Evolutionary conservation across 1,139 yeast genomes (phyloP).

Genomic region (Candida smagusa): DNA sequence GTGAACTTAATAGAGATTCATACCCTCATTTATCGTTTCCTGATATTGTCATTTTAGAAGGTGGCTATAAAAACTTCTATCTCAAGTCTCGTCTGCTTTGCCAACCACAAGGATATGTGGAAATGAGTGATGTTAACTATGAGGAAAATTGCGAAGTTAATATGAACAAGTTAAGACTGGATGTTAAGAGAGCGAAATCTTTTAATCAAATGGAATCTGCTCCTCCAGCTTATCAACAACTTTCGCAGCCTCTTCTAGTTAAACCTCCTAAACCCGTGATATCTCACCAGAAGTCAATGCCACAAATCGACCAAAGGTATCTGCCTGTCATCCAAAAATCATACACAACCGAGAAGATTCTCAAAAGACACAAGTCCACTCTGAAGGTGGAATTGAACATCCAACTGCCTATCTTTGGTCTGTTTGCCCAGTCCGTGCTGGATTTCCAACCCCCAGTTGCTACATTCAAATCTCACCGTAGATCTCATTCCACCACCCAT

Average conservation of each 20-base stretch:
- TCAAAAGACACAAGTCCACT: slow-evolving; percentile 35
- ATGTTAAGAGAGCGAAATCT: slow-evolving; percentile 42
- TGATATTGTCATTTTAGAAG: slow-evolving; percentile 81
- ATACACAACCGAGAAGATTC: slow-evolving; percentile 28
- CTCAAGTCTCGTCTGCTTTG: slow-evolving; percentile 54
- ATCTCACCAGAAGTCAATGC: too few relatives aligned
- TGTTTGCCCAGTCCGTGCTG: not conserved
- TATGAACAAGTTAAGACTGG: slow-evolving; percentile 64
- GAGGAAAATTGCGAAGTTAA: slow-evolving; percentile 67
- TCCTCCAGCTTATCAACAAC: not conserved
- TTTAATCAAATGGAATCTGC: slow-evolving; percentile 9
- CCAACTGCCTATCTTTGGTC: slow-evolving; percentile 1
- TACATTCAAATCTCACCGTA: slow-evolving; percentile 5
- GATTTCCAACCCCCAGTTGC: slow-evolving; percentile 7
- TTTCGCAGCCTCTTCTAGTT: not conserved
- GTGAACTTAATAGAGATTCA: slow-evolving; percentile 64
- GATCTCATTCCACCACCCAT: slow-evolving; percentile 16
- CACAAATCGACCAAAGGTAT: too few relatives aligned
- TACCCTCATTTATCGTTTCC: slow-evolving; percentile 86
- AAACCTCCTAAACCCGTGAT: too few relatives aligned
- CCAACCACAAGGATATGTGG: slow-evolving; percentile 74
- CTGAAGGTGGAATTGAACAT: slow-evolving; percentile 10
- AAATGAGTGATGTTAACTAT: slow-evolving; percentile 78
- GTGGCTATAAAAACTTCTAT: slow-evolving; percentile 84
- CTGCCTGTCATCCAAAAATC: too few relatives aligned